Evolutionary conservation across 1,284 basidiomycete genomes (phyloP), one percentile per base, ranked within the genome.

Genomic region (Fomitopsis betulina): DNA sequence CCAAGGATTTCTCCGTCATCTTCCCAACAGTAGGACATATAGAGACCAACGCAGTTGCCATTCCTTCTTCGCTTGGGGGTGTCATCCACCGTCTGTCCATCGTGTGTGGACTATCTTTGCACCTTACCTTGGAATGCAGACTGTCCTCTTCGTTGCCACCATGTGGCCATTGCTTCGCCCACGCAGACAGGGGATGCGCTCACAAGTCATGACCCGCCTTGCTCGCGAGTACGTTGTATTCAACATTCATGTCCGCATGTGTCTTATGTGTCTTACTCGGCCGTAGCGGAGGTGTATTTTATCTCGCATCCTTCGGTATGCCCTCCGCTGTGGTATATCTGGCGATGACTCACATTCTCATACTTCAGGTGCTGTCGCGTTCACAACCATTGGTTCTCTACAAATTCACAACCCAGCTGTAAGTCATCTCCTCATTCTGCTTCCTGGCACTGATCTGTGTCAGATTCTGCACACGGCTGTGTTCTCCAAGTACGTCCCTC

Each of bases 111-210:
- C 57, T 43, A 23, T 69, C 10, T 68, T 62, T 53, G 21, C 66
- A 5, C 67, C 67, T 8, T 61, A 62, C 25, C 57, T 65, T 1
- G 55, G 62, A 19, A 42, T 65, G n/a, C 68, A 70, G 23, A 67
- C 63, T 1, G 33, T 70, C 12, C 58, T 70, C 38, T 70, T 61
- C 47, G 59, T 61, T n/a, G 63, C 65, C 21, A 65, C 66, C 12
- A 63, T 60, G 23, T 38, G 61, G 15, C 65, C 65, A 8, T 58
- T 58, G 0, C 8, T 51, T 12, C 30, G 33, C 43, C 52, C 61
- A 54, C 60, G 57, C 19, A 45, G 53, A 39, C 23, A 58, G 1
- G 62, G 65, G 13, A 62, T 61, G 56, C 50, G 47, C 35, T 62
- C 61, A 5, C 55, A 58, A 37, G 21, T 68, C 17, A 58, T 66